Conservation (phyloP, 805 yeast species). For the Groenewaldozyma salmanticensis region DNA sequence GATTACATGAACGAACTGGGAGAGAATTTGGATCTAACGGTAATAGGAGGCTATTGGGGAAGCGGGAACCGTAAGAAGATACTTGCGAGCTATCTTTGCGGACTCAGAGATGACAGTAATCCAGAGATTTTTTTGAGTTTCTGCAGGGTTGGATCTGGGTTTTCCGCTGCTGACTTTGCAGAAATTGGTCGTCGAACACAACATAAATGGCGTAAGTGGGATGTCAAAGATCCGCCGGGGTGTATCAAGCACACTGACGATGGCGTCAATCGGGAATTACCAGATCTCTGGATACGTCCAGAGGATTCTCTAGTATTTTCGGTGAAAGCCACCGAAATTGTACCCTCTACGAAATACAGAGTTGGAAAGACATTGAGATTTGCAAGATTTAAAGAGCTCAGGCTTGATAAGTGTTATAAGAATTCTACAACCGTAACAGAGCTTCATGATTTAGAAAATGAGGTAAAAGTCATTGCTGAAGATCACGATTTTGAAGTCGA, state of each 20-base stretch:
- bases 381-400: slow-evolving; percentile 57
- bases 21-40: slow-evolving; percentile 68
- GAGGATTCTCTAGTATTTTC: slow-evolving; percentile 68
- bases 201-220: slow-evolving; percentile 49
- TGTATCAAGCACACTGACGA: slow-evolving; percentile 13
- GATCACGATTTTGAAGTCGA: slow-evolving; percentile 23
- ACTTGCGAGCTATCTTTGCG: slow-evolving; percentile 58
- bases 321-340: slow-evolving; percentile 70
- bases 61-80: slow-evolving; percentile 37
- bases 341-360: slow-evolving; percentile 43
- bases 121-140: slow-evolving; percentile 45
- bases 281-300: slow-evolving; percentile 76
- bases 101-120: slow-evolving; percentile 37
- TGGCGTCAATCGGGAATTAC: slow-evolving; percentile 30
- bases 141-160: slow-evolving; percentile 78
- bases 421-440: slow-evolving; percentile 49
- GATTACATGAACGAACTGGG: slow-evolving; percentile 82
- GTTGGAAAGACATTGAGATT: slow-evolving; percentile 65
- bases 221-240: slow-evolving; percentile 33
- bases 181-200: slow-evolving; percentile 46
- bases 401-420: slow-evolving; percentile 50
- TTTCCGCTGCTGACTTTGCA: slow-evolving; percentile 52
- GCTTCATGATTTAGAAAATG: slow-evolving; percentile 30
- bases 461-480: slow-evolving; percentile 16
- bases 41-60: slow-evolving; percentile 72